Evolutionary conservation across 2,329 filamentous ascomycete species (phyloP).

Genomic region (Clarireedia hainanense): DNA sequence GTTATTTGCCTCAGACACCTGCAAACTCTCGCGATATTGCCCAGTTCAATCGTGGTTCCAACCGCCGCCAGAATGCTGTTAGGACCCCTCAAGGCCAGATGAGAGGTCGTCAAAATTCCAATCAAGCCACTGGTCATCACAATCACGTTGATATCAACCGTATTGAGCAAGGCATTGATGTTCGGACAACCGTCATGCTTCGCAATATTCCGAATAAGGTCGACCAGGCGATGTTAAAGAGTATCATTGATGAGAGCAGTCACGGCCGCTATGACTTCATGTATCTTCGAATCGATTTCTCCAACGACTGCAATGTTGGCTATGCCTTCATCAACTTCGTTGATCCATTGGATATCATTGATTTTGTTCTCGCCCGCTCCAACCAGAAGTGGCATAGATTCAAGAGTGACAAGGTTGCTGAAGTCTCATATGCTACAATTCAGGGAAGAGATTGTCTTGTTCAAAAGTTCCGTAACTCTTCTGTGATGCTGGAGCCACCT

Average conservation of each 20-base stretch:
- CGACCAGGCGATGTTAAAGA: constrained; percentile 67
- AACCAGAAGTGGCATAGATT: constrained; percentile 73
- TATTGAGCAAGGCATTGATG: constrained; percentile 60
- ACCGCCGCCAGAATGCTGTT: constrained; percentile 33
- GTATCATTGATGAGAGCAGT: constrained; percentile 69
- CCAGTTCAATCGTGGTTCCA: constrained; percentile 14
- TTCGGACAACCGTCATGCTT: constrained; percentile 79
- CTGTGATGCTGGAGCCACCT: constrained; percentile 81
- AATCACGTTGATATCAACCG: constrained; percentile 54
- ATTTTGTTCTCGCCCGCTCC: constrained; percentile 64
- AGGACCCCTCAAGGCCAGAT: constrained; percentile 27
- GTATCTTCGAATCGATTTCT: constrained; percentile 86
- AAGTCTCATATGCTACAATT: constrained; percentile 94
- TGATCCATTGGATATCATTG: constrained; percentile 68
- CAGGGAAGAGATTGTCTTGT: constrained; percentile 88
- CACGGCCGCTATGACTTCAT: constrained; percentile 87
- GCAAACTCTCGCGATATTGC: constrained; percentile 7
- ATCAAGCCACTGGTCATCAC: constrained; percentile 41
- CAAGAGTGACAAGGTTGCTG: constrained; percentile 75
- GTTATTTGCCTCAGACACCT: constrained; percentile 10
- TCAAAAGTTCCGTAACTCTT: constrained; percentile 94
- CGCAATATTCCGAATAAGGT: constrained; percentile 93
- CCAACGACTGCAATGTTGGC: constrained; percentile 82
- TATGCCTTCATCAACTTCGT: constrained; percentile 97
- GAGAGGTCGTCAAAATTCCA: constrained; percentile 34